Evolutionary conservation across 2,329 filamentous ascomycete species (phyloP), one percentile per base, ranked within the genome.

Genomic region (Trichoderma atroviride): DNA sequence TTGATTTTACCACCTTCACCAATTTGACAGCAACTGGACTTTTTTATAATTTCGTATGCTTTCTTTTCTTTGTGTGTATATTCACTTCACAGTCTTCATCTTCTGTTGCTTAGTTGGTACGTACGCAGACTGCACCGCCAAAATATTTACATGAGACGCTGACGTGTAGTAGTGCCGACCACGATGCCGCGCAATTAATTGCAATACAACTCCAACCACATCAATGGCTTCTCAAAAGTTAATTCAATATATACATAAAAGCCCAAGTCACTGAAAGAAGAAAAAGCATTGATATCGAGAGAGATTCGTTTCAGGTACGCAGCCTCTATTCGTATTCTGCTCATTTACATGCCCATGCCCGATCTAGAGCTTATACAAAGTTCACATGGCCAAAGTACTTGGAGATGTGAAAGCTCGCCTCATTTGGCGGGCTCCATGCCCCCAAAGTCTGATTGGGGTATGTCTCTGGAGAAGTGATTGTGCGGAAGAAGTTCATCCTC

Each of bases 401-500:
- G 35, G 81, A 83, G 70, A 83, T 83, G 71, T 85, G 84, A 67
- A 85, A 85, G 73, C 78, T 85, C 0, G 83, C 78, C 73, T 81
- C 75, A 70, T 83, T 74, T 0, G 83, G 82, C 2, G 81, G 77
- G 69, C 74, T 84, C 84, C 84, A 86, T 7, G 79, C 83, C 19
- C 83, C 83, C 5, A 84, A 76, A 1, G 70, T 72, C 74, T 85
- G 83, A 43, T 81, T 76, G 0, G 84, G 83, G 72, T 78, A 85
- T 10, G 77, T 83, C 1, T 77, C 74, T 0, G 79, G 79, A 31
- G 79, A 78, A 4, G 81, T 82, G 35, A 84, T 74, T 3, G 83
- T 85, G 56, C 84, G 79, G 75, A 86, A 83, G 71, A 86, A 86
- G 74, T 86, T 85, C 83, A 85, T 85, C 69, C 84, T 78, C 84